Evolutionary conservation across 495 filamentous ascomycete genomes (phyloP).

Genomic region (Gamarada debralockiae): DNA sequence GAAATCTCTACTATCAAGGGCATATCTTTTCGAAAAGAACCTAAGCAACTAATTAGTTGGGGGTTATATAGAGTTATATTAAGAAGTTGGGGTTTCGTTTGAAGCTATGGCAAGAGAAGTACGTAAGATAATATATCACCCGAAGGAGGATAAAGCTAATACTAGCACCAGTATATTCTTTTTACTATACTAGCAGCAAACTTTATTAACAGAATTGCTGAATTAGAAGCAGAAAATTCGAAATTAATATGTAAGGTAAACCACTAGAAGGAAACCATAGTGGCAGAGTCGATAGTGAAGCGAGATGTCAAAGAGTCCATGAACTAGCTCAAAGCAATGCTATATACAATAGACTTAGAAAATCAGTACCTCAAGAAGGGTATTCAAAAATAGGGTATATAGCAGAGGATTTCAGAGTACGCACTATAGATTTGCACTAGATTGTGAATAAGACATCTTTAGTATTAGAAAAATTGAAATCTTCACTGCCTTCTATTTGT

Average conservation of each 20-base stretch:
- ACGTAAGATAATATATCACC: slow-evolving; percentile 11
- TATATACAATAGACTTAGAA: slow-evolving; percentile 16
- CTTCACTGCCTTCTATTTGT: no score
- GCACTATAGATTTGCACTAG: no score
- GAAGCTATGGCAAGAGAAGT: slow-evolving; percentile 16
- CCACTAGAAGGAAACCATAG: slow-evolving; percentile 11
- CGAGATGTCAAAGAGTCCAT: slow-evolving; percentile 17
- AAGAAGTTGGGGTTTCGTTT: slow-evolving; percentile 24
- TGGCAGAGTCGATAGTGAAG: slow-evolving; percentile 17
- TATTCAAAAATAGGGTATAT: no score
- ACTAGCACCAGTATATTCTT: slow-evolving; percentile 14
- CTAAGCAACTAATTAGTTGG: slow-evolving; percentile 11
- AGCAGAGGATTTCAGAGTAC: no score
- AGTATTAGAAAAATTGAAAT: no score
- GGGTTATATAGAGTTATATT: slow-evolving; percentile 24
- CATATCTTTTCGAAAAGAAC: slow-evolving; percentile 8
- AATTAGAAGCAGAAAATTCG: slow-evolving; percentile 21
- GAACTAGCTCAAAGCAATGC: slow-evolving; percentile 16
- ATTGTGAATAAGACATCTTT: no score
- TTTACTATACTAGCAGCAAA: slow-evolving; percentile 19
- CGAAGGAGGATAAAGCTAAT: slow-evolving; percentile 16
- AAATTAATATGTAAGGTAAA: slow-evolving; percentile 17
- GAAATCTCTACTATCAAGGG: slow-evolving; percentile 18
- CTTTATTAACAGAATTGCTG: slow-evolving; percentile 19
- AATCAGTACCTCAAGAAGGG: no score